Percentiles rank a stretch among this genome's conserved stretches.
These are phyloP conservation scores for Gossypium trilobum DNA, from an alignment of 441 rosid genomes.

Conservation along the genomic window DNA sequence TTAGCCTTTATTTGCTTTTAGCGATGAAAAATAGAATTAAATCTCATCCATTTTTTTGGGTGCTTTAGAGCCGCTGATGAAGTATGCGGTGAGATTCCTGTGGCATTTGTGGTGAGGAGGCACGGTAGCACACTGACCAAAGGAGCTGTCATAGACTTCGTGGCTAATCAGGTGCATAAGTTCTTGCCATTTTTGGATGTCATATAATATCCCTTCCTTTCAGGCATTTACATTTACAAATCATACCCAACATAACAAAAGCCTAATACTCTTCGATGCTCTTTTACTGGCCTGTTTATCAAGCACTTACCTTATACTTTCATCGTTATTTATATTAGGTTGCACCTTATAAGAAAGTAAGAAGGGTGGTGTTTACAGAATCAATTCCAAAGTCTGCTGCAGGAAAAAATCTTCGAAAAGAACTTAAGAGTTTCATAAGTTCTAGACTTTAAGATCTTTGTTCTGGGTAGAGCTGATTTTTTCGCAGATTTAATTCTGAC, in stretches of 20 bases:
- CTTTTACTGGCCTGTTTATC: not conserved
- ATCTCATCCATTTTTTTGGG: conserved; percentile 2
- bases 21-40: not conserved
- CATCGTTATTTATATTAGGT: conserved; percentile 33
- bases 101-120: conserved; percentile 67
- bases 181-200: not conserved
- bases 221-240: not conserved
- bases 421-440: conserved; percentile 35
- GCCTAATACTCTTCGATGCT: not conserved
- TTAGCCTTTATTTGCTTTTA: not conserved
- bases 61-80: conserved; percentile 38
- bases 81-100: conserved; percentile 67
- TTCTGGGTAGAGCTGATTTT: not conserved
- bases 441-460: conserved; percentile 42
- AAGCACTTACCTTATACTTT: not conserved
- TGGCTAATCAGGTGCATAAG: conserved; percentile 27
- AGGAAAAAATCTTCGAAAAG: conserved; percentile 74
- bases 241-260: not conserved
- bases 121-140: conserved; percentile 39
- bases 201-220: not conserved
- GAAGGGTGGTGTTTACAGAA: conserved; percentile 52
- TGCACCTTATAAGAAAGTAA: conserved; percentile 75
- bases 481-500: not conserved
- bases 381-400: conserved; percentile 68
- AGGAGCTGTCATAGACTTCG: conserved; percentile 41